Percentiles rank a stretch among this genome's conserved stretches.
These are phyloP conservation scores for Pleurotus ostreatus DNA, from an alignment of 768 basidiomycete genomes.

Conservation along the genomic window DNA sequence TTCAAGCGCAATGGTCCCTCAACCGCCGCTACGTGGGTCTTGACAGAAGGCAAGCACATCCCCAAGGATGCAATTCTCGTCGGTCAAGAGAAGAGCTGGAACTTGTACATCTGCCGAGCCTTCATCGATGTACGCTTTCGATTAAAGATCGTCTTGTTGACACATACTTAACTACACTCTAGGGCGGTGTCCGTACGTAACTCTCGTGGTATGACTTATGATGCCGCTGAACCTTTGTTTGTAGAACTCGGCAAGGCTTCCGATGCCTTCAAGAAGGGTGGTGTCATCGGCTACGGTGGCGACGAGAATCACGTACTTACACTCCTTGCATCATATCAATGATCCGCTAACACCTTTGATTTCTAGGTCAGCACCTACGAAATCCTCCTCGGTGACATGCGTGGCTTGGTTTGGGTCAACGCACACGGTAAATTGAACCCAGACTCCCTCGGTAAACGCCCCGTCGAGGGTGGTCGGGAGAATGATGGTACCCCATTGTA, in stretches of 20 bases:
- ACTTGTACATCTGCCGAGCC: slow-evolving; percentile 55
- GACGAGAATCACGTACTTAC: slow-evolving; percentile 54
- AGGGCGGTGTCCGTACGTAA: slow-evolving; percentile 10
- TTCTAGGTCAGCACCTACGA: slow-evolving; percentile 58
- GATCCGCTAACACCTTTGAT: background rate
- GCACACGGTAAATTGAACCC: slow-evolving; percentile 42
- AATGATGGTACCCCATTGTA: slow-evolving; percentile 56
- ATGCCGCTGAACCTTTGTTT: background rate
- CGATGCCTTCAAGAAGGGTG: slow-evolving; percentile 53
- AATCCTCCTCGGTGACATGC: slow-evolving; percentile 62
- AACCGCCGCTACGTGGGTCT: slow-evolving; percentile 58
- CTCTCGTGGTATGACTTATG: background rate
- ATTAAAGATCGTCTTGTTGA: background rate
- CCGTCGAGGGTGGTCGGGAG: slow-evolving; percentile 70
- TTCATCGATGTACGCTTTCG: slow-evolving; percentile 39
- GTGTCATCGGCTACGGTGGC: slow-evolving; percentile 56
- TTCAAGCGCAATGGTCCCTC: slow-evolving; percentile 40
- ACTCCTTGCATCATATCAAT: background rate
- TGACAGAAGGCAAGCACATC: slow-evolving; percentile 54
- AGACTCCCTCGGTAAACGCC: slow-evolving; percentile 36
- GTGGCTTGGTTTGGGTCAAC: slow-evolving; percentile 56
- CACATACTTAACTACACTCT: background rate
- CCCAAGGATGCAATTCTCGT: slow-evolving; percentile 55
- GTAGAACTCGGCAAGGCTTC: slow-evolving; percentile 69
- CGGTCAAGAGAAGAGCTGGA: slow-evolving; percentile 48